Evolutionary conservation across 768 basidiomycete species (phyloP).

Genomic region (Cantharellus anzutake): DNA sequence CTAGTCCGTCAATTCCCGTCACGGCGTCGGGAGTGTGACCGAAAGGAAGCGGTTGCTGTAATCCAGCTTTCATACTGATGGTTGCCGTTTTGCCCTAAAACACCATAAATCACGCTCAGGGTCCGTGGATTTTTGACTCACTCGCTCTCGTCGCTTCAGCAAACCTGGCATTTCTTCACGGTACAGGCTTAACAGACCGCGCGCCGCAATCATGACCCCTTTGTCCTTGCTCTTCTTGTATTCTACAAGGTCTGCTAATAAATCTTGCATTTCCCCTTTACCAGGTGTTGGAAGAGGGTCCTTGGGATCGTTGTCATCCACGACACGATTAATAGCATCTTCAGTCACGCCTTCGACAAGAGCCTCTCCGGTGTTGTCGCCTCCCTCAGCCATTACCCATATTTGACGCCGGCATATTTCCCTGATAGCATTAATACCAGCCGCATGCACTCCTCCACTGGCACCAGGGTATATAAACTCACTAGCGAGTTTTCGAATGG

Average conservation of each 20-base stretch:
- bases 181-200: conserved; percentile 76
- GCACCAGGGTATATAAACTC: conserved; percentile 98
- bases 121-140: conserved; percentile 18
- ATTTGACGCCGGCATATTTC: conserved; percentile 91
- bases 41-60: conserved; percentile 49
- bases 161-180: conserved; percentile 91
- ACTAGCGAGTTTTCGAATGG: conserved; percentile 76
- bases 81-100: conserved; percentile 74
- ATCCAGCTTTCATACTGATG: conserved; percentile 41
- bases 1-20: conserved; percentile 76
- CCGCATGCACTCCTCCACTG: conserved; percentile 84
- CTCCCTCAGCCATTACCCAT: conserved; percentile 77
- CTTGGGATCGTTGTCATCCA: too few species aligned
- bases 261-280: conserved; percentile 22
- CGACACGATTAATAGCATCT: too few species aligned
- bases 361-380: too few species aligned
- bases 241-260: conserved; percentile 81
- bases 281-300: too few species aligned
- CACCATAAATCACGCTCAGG: conserved; percentile 1
- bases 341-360: too few species aligned
- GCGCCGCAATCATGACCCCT: conserved; percentile 71
- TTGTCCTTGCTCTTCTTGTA: conserved; percentile 94
- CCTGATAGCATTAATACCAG: conserved; percentile 88
- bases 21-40: conserved; percentile 61
- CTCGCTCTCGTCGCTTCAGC: conserved; percentile 74